Conservation (phyloP, 805 yeast genomes). For the Candida patagonica region DNA sequence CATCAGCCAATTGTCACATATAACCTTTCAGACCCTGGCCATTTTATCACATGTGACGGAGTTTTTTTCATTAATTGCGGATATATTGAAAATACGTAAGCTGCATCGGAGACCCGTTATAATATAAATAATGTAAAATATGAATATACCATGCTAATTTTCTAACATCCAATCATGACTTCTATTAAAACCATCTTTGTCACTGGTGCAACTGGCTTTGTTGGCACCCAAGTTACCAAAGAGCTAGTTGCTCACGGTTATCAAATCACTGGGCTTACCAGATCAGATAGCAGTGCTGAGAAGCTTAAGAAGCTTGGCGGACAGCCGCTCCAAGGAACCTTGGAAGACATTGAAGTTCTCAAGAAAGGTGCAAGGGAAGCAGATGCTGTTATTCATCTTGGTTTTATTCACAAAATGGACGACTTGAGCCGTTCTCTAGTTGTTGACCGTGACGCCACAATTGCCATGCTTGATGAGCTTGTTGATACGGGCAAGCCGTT, state of each 20-base stretch:
- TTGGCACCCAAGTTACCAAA: slow-evolving; percentile 39
- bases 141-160: too few species aligned
- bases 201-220: slow-evolving; percentile 44
- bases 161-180: too few species aligned
- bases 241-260: slow-evolving; percentile 33
- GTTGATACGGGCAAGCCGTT: slow-evolving; percentile 27
- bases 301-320: slow-evolving; percentile 23
- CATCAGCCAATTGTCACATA: too few species aligned
- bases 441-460: slow-evolving; percentile 24
- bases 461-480: slow-evolving; percentile 25
- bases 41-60: too few species aligned
- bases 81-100: too few species aligned
- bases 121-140: too few species aligned
- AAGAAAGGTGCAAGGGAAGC: slow-evolving; percentile 22
- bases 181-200: too few species aligned
- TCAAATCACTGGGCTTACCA: slow-evolving; percentile 22
- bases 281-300: slow-evolving; percentile 14
- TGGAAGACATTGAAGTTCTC: slow-evolving; percentile 25
- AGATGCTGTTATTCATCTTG: slow-evolving; percentile 34
- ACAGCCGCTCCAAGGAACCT: slow-evolving; percentile 25
- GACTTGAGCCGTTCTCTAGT: slow-evolving; percentile 15
- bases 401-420: slow-evolving; percentile 28
- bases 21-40: too few species aligned
- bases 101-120: too few species aligned
- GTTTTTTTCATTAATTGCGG: too few species aligned